Evolutionary conservation across 1,284 basidiomycete genomes (phyloP), one percentile per base, ranked within the genome.

Genomic region (Mrakiaceae sp.): DNA sequence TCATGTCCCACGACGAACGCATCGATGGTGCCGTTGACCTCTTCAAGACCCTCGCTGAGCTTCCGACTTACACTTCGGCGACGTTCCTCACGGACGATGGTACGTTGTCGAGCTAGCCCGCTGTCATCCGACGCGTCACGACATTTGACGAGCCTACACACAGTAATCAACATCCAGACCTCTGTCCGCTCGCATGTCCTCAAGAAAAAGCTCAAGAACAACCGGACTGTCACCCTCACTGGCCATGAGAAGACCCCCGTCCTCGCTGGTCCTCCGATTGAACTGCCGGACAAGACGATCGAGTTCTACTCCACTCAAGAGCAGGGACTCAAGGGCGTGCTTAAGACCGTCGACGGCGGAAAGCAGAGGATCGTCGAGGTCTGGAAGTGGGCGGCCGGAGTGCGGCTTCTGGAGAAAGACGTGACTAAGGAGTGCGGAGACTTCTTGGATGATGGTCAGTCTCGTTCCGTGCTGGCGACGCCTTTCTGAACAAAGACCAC

Each of bases 371-470:
- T 79, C 58, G 79, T 87, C 0, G 86, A 88, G 72, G 74, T 88
- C 11, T 87, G 85, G 83, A 71, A 74, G 0, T 46, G 53, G 76
- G 76, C 0, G 73, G 77, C 42, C 70, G 73, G 5, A 67, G 83
- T 1, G 77, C 81, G 58, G 75, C 73, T 0, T 79, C 76, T 0
- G 2, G 64, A 16, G 40, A 71, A 78, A 58, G 82, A 87, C 27
- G 84, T 87, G 27, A 82, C 84, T 0, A 79, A 83, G 43, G 69
- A 71, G 1, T 85, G 87, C 68, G 82, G 80, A 0, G 76, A 79
- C 2, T 87, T 86, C 69, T 83, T 84, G 67, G 75, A 79, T 3
- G 86, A 87, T 68, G 83, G 86, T 85, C 52, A 54, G 71, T 62
- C 43, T 16, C 43, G 5, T 59, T 10, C 16, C 47, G 49, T 58